Evolutionary conservation across 352 stramenopile species (phyloP).

Genomic region (Phytophthora tentaculata): DNA sequence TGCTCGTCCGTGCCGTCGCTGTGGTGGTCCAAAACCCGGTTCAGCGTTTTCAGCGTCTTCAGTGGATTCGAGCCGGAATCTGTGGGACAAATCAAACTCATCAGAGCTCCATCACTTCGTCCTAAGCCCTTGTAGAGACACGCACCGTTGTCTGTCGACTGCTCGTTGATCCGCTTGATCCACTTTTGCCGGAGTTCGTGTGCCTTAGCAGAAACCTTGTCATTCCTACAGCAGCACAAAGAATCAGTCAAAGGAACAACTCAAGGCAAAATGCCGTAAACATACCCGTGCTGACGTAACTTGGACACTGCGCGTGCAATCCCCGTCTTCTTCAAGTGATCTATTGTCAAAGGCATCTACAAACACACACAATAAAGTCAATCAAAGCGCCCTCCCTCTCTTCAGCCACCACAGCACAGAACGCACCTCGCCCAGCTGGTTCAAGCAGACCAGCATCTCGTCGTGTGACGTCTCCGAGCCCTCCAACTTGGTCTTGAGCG

Average conservation of each 20-base stretch:
- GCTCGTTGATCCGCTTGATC: constrained; percentile 66
- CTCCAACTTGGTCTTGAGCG: constrained; percentile 65
- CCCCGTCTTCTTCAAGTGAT: constrained; percentile 70
- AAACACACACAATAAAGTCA: background rate
- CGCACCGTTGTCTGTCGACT: constrained; percentile 36
- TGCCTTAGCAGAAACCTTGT: constrained; percentile 77
- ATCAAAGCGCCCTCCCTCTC: background rate
- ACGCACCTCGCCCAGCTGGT: constrained; percentile 54
- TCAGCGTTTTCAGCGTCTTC: constrained; percentile 60
- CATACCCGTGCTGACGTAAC: constrained; percentile 79
- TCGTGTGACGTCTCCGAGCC: constrained; percentile 63
- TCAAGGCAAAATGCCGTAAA: background rate
- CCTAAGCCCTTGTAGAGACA: background rate
- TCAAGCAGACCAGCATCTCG: constrained; percentile 64
- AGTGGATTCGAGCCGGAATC: constrained; percentile 39
- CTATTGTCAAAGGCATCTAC: constrained; percentile 70
- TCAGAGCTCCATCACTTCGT: background rate
- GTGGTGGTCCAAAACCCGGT: constrained; percentile 56
- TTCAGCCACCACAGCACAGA: background rate
- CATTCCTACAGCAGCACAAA: constrained; percentile 51
- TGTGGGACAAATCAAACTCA: constrained; percentile 4
- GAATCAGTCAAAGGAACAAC: constrained; percentile 6
- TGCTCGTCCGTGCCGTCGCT: constrained; percentile 40
- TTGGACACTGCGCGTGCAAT: constrained; percentile 69
- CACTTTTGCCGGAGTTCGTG: constrained; percentile 72